Base-by-base conservation (phyloP, 768 basidiomycete genomes). In the Panaeolus cyanescens region DNA sequence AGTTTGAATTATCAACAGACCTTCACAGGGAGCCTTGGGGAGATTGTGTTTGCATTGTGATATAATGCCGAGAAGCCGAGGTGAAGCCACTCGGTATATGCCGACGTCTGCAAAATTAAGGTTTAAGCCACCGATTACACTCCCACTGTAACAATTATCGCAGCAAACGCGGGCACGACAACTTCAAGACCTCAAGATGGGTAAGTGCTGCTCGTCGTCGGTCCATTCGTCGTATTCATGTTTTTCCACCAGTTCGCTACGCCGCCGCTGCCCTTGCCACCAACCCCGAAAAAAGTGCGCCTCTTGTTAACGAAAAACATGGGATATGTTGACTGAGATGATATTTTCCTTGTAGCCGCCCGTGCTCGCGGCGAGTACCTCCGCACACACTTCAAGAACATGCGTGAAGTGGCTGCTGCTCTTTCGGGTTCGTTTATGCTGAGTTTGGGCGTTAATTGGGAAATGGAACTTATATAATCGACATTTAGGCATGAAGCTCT, bases 361-460 rank as follows among this genome's bases (percentile, higher is more conserved):
- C 91, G 87, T 73, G 91, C 96, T 62, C 91, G 92, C 72, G 95
- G 95, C 71, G 95, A 96, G 83, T 95, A 98, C 85, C 88, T 97
- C 73, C 93, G 96, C 71, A 99, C 97, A 54, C 96, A 98, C 83
- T 99, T 97, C 89, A 99, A 99, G 91, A 99, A 99, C 87, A 99
- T 97, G 94, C 90, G 93, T 65, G 97, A 99, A 80, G 97, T 99
- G 59, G 96, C 93, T 56, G 96, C 96, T 66, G 95, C 92, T 67
- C 83, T 98, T 65, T 86, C 89, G 66, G 96, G 95, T 94, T 66
- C 71, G 84, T 77, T 39, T 33, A 3, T 17, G 36, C n/a, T 9
- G 20, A 28, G 34, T 13, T 55, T 56, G 39, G 34, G 19, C n/a
- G 45, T 25, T 58, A 59, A 55, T 19, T 32, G 19, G 39, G 32